phyloP scores from a whole-genome alignment of 1,284 basidiomycete genomes.

The Ceratobasidium sp. region DNA sequence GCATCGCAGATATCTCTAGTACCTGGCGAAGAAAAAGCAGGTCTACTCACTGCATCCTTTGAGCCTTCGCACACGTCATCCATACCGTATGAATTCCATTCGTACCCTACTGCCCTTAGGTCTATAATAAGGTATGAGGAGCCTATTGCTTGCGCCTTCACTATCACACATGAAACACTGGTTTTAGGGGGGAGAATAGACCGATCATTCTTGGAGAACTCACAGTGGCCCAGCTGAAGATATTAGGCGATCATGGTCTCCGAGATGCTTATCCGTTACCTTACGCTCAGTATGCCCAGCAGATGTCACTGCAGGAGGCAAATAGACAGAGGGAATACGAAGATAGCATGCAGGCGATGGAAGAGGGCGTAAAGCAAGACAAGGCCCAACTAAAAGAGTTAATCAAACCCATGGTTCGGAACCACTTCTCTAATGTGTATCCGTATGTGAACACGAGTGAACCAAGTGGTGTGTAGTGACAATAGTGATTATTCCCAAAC shows the following conservation, averaged over 20 bases:
- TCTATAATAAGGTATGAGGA: not conserved
- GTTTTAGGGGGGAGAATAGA: not conserved
- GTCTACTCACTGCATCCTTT: not conserved
- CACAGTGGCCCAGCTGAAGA: not conserved
- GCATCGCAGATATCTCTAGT: not conserved
- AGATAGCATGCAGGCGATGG: not conserved
- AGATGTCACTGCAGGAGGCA: not conserved
- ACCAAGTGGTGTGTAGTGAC: too few relatives aligned
- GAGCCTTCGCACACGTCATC: too few relatives aligned
- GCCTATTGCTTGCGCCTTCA: not conserved
- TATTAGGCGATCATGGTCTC: conserved; percentile 18
- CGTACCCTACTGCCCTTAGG: not conserved
- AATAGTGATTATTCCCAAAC: too few relatives aligned
- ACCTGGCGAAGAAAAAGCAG: conserved; percentile 23
- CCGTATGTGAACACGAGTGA: too few relatives aligned
- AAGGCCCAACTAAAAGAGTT: not conserved
- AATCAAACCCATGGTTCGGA: not conserved
- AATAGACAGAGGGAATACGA: conserved; percentile 1
- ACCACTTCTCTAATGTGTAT: not conserved
- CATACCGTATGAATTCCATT: too few relatives aligned
- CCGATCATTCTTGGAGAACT: conserved; percentile 19
- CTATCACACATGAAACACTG: not conserved
- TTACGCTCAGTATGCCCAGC: too few relatives aligned
- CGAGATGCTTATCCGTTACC: conserved; percentile 8
- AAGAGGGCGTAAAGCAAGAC: conserved; percentile 4